Base-by-base conservation (phyloP, 495 filamentous ascomycete species). In the Ascobolus immersus region DNA sequence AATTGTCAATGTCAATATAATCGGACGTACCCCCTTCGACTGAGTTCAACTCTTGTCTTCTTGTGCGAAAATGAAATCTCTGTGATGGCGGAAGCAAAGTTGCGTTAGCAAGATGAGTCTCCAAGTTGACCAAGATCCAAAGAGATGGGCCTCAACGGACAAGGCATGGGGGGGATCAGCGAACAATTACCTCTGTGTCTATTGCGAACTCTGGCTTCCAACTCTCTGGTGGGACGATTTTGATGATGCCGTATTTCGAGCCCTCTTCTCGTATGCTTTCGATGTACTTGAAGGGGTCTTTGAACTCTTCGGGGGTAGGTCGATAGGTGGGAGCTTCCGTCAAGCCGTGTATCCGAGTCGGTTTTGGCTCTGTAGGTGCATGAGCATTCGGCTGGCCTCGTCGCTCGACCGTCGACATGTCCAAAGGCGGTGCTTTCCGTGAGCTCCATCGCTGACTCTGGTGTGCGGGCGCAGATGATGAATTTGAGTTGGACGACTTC, bases 201-300 rank as follows among this genome's bases (percentile, higher is more conserved):
- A 99, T 80, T 9, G 82, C 82, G 47, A 99, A 94, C 27, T 73
- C 60, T 11, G 86, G 86, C 38, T 89, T 81, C 86, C 86, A 99
- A 21, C 62, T 68, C 35, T 84, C 76, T 8, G 86, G 86, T 9
- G 89, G 86, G 36, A 94, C 75, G 39, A 99, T 75, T 54, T 93
- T 84, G 61, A 77, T 80, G 25, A 94, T 72, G 20, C 86, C 86
- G 52, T 77, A 99, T 45, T 79, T 67, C 34, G 52, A 58, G 12
- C 76, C 86, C 45, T 92, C 81, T 4, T 73, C 70, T 9, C 69
- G 59, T 42, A 99, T 93, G 48, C 77, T 91, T 42, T 67, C 64
- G 32, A 99, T 82, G 50, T 90, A 99, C 49, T 73, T 71, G 41
- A 90, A 68, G 2, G 89, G 86, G 45, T 94, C 81, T 44, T 72